phyloP scores from a whole-genome alignment of 1,284 basidiomycete genomes.

The Lentinula novae-zelandiae region DNA sequence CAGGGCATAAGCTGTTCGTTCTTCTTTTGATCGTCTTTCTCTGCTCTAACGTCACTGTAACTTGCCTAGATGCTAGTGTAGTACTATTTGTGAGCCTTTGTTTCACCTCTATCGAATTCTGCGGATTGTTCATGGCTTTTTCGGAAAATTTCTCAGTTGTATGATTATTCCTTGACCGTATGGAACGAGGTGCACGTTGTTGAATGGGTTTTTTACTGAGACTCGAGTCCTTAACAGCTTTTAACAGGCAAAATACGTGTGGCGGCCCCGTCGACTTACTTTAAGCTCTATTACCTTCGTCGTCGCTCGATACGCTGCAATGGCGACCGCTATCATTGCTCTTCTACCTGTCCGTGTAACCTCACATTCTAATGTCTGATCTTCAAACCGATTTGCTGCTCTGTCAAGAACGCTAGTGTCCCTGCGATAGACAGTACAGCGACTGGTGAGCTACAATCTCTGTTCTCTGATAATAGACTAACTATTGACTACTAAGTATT shows the following conservation, averaged over 20 bases:
- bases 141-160: constrained; percentile 10
- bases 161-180: constrained; percentile 19
- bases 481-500: constrained; percentile 10
- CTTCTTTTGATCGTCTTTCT: not conserved
- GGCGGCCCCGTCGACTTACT: constrained; percentile 13
- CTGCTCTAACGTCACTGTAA: not conserved
- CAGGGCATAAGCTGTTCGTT: constrained; percentile 9
- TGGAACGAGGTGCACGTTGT: constrained; percentile 15
- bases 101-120: not conserved
- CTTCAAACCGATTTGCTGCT: not conserved
- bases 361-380: not conserved
- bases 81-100: constrained; percentile 15
- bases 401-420: not conserved
- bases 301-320: constrained; percentile 18
- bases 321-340: constrained; percentile 15
- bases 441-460: constrained; percentile 11
- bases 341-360: constrained; percentile 11
- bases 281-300: constrained; percentile 15
- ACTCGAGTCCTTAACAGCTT: not conserved
- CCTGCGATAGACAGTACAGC: constrained; percentile 11
- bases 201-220: not conserved
- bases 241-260: constrained; percentile 16
- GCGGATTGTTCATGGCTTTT: not conserved
- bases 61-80: constrained; percentile 13
- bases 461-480: not conserved